These are phyloP conservation scores for Raffaelea albimanens DNA, from an alignment of 2,329 filamentous ascomycete species.

Conservation along the genomic window DNA sequence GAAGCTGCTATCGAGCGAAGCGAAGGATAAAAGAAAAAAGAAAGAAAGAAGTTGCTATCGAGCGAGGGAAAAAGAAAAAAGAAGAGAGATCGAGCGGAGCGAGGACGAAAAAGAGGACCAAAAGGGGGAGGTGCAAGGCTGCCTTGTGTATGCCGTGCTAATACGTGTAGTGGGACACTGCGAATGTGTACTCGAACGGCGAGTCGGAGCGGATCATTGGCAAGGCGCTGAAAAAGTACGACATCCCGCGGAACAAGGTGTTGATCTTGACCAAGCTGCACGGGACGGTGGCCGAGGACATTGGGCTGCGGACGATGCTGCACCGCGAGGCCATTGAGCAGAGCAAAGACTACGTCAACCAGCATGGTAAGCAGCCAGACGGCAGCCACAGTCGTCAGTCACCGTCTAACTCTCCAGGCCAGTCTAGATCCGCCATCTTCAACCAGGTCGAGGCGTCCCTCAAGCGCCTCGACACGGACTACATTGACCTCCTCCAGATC, in stretches of 20 bases:
- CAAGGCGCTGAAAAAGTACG: constrained; percentile 55
- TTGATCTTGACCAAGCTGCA: constrained; percentile 54
- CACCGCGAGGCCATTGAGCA: constrained; percentile 14
- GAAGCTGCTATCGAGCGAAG: too few species aligned
- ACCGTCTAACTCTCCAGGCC: constrained; percentile 14
- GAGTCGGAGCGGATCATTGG: constrained; percentile 55
- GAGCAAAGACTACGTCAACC: constrained; percentile 30
- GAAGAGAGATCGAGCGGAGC: too few species aligned
- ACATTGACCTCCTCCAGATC: constrained; percentile 48
- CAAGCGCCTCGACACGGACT: constrained; percentile 22
- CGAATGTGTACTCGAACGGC: constrained; percentile 55
- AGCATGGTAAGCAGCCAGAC: constrained; percentile 9
- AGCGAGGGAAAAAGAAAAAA: background rate
- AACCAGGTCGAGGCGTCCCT: constrained; percentile 28
- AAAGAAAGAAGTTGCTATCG: background rate
- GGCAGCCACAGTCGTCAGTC: too few species aligned
- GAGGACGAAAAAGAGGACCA: too few species aligned
- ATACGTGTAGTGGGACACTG: constrained; percentile 31
- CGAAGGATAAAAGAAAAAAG: background rate
- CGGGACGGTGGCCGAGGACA: constrained; percentile 24
- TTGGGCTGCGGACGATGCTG: constrained; percentile 15
- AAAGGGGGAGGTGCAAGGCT: too few species aligned
- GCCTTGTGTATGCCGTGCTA: too few species aligned
- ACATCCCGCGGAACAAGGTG: constrained; percentile 55
- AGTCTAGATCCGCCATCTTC: constrained; percentile 28